Conservation (phyloP, 768 basidiomycete species). For the Kwoniella newhampshirensis region DNA sequence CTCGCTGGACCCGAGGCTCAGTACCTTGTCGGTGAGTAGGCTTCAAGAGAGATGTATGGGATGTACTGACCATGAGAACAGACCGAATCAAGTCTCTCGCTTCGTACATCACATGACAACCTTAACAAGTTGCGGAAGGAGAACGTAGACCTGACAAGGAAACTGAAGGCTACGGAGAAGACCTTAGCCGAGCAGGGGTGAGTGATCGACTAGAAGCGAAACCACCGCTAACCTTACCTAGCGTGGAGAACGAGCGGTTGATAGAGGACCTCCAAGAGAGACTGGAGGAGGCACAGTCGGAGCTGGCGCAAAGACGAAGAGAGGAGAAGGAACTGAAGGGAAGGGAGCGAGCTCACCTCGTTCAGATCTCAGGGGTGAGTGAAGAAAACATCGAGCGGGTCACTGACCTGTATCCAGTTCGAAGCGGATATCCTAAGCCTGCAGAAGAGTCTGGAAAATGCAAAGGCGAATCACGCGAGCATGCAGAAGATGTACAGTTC, state of each 20-base stretch:
- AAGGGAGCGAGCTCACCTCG: conserved; percentile 66
- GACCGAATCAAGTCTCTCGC: conserved; percentile 63
- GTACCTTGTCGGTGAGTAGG: conserved; percentile 33
- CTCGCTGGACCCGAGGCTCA: conserved; percentile 31
- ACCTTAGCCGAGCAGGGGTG: conserved; percentile 59
- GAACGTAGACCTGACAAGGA: conserved; percentile 72
- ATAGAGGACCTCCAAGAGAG: conserved; percentile 74
- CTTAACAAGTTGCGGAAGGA: conserved; percentile 70
- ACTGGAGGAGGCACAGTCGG: conserved; percentile 73
- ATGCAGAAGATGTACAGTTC: conserved; percentile 86
- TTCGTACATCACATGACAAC: conserved; percentile 67
- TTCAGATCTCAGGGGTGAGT: conserved; percentile 37
- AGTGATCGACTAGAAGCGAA: neutral
- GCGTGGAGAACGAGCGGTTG: conserved; percentile 70
- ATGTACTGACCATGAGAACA: conserved; percentile 33
- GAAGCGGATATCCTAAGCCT: conserved; percentile 79
- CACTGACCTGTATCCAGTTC: too few species aligned
- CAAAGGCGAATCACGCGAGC: conserved; percentile 69
- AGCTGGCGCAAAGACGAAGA: conserved; percentile 74
- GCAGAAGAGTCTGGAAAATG: conserved; percentile 70
- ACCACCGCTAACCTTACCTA: conserved; percentile 14
- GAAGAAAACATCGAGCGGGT: too few species aligned
- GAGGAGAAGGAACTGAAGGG: conserved; percentile 89
- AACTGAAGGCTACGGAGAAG: conserved; percentile 71
- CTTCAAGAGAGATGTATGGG: too few species aligned